phyloP scores from a whole-genome alignment of 1,139 yeast species.

The Pneumocystis murina region DNA sequence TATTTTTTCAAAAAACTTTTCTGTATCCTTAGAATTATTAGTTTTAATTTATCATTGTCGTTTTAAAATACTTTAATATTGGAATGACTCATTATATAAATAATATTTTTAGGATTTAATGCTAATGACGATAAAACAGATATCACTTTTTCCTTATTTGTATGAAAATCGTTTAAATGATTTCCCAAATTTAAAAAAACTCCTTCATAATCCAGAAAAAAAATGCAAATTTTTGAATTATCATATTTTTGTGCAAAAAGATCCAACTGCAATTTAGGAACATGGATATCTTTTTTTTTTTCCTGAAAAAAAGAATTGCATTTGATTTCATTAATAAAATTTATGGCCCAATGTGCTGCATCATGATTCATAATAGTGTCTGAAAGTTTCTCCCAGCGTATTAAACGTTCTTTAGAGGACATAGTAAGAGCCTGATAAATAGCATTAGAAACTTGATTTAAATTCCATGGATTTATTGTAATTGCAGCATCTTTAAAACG shows the following conservation, averaged over 20 bases:
- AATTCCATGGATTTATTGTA: conserved; percentile 84
- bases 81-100: not conserved
- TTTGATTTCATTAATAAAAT: conserved; percentile 43
- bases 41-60: no score
- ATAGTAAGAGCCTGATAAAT: conserved; percentile 52
- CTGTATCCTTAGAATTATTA: no score
- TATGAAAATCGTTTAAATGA: no score
- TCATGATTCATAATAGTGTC: conserved; percentile 50
- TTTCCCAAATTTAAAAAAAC: conserved; percentile 13
- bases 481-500: conserved; percentile 60
- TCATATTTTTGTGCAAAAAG: conserved; percentile 12
- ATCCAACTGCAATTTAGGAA: conserved; percentile 19
- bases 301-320: conserved; percentile 38
- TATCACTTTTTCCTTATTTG: no score
- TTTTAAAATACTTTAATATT: not conserved
- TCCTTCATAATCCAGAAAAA: conserved; percentile 19
- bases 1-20: no score
- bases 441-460: conserved; percentile 44
- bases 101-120: not conserved
- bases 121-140: not conserved
- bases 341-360: conserved; percentile 57
- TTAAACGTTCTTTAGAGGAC: conserved; percentile 40
- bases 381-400: conserved; percentile 49
- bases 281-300: conserved; percentile 33
- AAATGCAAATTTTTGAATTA: conserved; percentile 21